phyloP scores from a whole-genome alignment of 2,329 filamentous ascomycete genomes.

The Myriosclerotinia curreyana region DNA sequence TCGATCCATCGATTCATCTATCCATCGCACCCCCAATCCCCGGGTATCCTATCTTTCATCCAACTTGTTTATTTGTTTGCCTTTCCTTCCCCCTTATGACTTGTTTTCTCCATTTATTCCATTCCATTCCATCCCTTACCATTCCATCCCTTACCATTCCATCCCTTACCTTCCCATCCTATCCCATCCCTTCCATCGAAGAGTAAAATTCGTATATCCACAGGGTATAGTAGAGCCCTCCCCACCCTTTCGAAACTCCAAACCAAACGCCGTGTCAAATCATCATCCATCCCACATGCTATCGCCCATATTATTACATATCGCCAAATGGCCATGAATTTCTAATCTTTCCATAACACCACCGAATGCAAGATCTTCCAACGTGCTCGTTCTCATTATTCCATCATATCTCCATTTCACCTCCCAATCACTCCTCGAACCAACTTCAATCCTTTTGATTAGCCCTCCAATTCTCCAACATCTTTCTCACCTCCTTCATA shows the following conservation, averaged over 20 bases:
- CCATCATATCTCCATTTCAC: background rate
- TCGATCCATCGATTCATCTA: too few species aligned
- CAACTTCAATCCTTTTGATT: conserved; percentile 31
- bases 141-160: too few species aligned
- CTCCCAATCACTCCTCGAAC: background rate
- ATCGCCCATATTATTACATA: background rate
- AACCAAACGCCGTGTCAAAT: background rate
- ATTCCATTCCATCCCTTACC: too few species aligned
- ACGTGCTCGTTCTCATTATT: background rate
- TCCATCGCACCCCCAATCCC: too few species aligned
- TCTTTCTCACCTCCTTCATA: conserved; percentile 43
- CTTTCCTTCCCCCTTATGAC: too few species aligned
- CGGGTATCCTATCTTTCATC: too few species aligned
- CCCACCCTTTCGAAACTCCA: background rate
- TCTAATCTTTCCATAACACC: conserved; percentile 2
- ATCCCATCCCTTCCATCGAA: too few species aligned
- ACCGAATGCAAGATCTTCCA: background rate
- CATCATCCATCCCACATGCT: background rate
- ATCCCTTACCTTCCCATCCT: too few species aligned
- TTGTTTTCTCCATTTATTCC: too few species aligned
- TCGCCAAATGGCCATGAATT: background rate
- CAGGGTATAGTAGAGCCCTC: background rate
- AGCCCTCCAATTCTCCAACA: conserved; percentile 41
- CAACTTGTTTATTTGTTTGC: too few species aligned
- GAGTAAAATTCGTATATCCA: too few species aligned